Evolutionary conservation across 2,329 filamentous ascomycete species (phyloP).

Genomic region (Pseudogymnoascus sp.): DNA sequence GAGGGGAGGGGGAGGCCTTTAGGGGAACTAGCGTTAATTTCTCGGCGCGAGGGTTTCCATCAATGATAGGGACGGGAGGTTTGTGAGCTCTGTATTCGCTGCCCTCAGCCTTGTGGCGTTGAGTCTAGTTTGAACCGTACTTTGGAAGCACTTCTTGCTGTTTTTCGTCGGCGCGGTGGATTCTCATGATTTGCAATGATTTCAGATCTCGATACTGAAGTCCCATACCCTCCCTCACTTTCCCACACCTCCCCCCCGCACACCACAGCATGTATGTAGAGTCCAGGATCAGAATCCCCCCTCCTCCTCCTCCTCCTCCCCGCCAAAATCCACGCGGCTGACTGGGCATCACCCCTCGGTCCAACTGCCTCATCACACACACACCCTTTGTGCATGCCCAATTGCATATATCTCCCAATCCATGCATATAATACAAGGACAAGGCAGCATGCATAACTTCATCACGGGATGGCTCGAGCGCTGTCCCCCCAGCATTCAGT

Average conservation of each 20-base stretch:
- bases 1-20: not conserved
- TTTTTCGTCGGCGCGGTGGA: not conserved
- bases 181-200: not conserved
- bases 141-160: not conserved
- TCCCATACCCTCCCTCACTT: not conserved
- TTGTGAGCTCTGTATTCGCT: not conserved
- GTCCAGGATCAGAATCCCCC: not conserved
- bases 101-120: not conserved
- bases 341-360: not conserved
- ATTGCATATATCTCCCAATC: not conserved
- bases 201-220: not conserved
- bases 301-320: not conserved
- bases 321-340: not conserved
- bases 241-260: not conserved
- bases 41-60: not conserved
- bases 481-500: not conserved
- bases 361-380: not conserved
- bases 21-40: not conserved
- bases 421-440: not conserved
- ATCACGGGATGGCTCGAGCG: not conserved
- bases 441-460: not conserved
- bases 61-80: not conserved
- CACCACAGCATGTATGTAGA: not conserved
- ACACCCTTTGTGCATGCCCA: not conserved
- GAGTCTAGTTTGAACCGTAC: not conserved